These are phyloP conservation scores for Triticum turgidum DNA, from an alignment of 176 grass and related monocot species.

Conservation along the genomic window DNA sequence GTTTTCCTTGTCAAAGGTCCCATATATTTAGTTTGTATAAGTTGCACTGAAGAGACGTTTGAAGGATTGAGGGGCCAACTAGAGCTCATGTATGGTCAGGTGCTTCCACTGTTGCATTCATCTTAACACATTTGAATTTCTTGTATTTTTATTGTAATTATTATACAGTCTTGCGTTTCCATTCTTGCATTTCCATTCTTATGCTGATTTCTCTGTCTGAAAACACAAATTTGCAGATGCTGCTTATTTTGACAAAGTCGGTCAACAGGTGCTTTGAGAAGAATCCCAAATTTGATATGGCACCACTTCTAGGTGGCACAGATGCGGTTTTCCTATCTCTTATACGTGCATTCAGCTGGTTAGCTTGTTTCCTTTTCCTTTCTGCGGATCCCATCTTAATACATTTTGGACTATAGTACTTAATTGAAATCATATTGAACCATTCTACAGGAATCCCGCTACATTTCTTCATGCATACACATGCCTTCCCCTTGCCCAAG, in stretches of 20 bases:
- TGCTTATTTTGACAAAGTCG: slow-evolving; percentile 96
- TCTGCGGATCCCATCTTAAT: background rate
- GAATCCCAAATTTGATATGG: slow-evolving; percentile 98
- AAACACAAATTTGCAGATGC: slow-evolving; percentile 53
- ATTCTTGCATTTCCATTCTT: slow-evolving; percentile 27
- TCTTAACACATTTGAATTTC: background rate
- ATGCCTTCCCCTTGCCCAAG: slow-evolving; percentile 76
- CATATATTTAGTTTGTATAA: slow-evolving; percentile 97
- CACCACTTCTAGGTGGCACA: slow-evolving; percentile 77
- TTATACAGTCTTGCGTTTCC: slow-evolving; percentile 5
- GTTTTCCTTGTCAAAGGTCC: slow-evolving; percentile 98
- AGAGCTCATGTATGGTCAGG: slow-evolving; percentile 98
- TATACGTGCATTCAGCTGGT: slow-evolving; percentile 94
- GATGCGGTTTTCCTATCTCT: slow-evolving; percentile 94
- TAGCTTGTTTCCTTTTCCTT: slow-evolving; percentile 14
- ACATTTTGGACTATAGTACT: background rate
- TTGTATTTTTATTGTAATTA: background rate
- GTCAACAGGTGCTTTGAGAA: slow-evolving; percentile 96
- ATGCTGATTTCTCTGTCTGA: slow-evolving; percentile 18
- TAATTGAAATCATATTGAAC: background rate
- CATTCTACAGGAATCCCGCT: slow-evolving; percentile 77
- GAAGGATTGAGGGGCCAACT: slow-evolving; percentile 77
- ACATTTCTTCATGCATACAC: slow-evolving; percentile 99
- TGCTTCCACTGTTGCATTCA: slow-evolving; percentile 42
- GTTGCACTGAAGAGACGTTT: slow-evolving; percentile 87